phyloP scores from a whole-genome alignment of 2,329 filamentous ascomycete species.

The Geosmithia morbida region DNA sequence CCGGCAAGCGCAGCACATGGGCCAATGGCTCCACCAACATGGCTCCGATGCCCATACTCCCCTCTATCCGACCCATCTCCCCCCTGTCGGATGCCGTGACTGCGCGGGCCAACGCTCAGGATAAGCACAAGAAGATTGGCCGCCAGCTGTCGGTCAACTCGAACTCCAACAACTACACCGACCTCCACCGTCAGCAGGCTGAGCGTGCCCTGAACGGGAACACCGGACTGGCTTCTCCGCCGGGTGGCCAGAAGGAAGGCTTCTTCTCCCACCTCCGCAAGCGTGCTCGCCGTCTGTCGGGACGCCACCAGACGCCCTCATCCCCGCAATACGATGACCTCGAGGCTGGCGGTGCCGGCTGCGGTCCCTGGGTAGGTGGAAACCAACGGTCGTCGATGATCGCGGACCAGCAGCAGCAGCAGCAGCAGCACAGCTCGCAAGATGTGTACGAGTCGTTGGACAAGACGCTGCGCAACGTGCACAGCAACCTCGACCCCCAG shows the following conservation, averaged over 20 bases:
- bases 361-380: conserved; percentile 59
- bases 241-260: conserved; percentile 74
- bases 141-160: conserved; percentile 87
- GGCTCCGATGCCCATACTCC: conserved; percentile 89
- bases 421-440: conserved; percentile 28
- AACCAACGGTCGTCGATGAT: conserved; percentile 68
- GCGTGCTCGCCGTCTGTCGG: conserved; percentile 80
- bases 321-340: conserved; percentile 74
- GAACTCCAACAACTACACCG: conserved; percentile 82
- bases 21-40: conserved; percentile 56
- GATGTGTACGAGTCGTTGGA: conserved; percentile 47
- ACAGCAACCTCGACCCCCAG: conserved; percentile 32
- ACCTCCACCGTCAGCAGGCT: conserved; percentile 79
- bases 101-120: conserved; percentile 62
- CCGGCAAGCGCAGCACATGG: conserved; percentile 84
- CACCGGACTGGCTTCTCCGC: conserved; percentile 59
- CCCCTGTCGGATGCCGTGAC: conserved; percentile 91
- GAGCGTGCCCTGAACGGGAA: conserved; percentile 81
- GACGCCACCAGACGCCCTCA: conserved; percentile 70
- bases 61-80: conserved; percentile 86
- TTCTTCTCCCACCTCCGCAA: conserved; percentile 98
- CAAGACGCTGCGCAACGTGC: conserved; percentile 39
- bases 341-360: conserved; percentile 74
- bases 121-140: conserved; percentile 82
- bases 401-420: conserved; percentile 32